Conservation (phyloP, 768 basidiomycete species). For the Inosperma sp. region DNA sequence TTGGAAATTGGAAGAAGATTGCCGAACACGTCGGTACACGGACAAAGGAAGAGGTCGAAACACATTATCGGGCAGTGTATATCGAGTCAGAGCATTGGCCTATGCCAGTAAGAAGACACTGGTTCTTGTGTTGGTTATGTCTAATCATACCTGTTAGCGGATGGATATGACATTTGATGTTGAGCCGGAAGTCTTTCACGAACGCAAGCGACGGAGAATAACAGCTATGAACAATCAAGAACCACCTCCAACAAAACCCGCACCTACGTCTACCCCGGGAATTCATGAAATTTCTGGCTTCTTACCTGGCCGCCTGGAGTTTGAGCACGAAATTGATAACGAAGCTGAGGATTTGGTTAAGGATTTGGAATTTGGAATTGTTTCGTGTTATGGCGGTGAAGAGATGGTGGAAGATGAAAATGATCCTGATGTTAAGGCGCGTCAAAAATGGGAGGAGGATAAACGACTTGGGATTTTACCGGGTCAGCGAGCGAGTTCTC, state of each 20-base stretch:
- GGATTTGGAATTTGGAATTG: constrained; percentile 93
- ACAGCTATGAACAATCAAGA: constrained; percentile 64
- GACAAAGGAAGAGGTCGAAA: constrained; percentile 88
- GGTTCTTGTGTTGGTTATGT: constrained; percentile 2
- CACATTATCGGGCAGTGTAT: constrained; percentile 82
- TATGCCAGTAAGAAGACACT: constrained; percentile 55
- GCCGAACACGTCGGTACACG: constrained; percentile 93
- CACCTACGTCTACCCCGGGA: constrained; percentile 85
- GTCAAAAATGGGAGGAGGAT: constrained; percentile 48
- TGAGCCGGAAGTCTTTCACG: constrained; percentile 80
- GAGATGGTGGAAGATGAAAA: constrained; percentile 73
- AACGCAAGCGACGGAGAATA: constrained; percentile 84
- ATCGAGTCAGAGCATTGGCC: constrained; percentile 78
- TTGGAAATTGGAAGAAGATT: constrained; percentile 97
- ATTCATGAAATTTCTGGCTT: constrained; percentile 90
- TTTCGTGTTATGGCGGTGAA: constrained; percentile 79
- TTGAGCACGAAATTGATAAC: constrained; percentile 96
- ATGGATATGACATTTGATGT: constrained; percentile 66
- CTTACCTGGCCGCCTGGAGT: constrained; percentile 96
- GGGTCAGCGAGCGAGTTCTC: constrained; percentile 24
- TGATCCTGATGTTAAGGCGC: constrained; percentile 66
- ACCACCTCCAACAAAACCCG: constrained; percentile 58
- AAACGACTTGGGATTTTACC: constrained; percentile 29
- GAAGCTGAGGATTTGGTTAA: constrained; percentile 95
- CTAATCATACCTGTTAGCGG: constrained; percentile 27